Conservation (phyloP, 1,284 basidiomycete genomes). For the Irpex sp. region DNA sequence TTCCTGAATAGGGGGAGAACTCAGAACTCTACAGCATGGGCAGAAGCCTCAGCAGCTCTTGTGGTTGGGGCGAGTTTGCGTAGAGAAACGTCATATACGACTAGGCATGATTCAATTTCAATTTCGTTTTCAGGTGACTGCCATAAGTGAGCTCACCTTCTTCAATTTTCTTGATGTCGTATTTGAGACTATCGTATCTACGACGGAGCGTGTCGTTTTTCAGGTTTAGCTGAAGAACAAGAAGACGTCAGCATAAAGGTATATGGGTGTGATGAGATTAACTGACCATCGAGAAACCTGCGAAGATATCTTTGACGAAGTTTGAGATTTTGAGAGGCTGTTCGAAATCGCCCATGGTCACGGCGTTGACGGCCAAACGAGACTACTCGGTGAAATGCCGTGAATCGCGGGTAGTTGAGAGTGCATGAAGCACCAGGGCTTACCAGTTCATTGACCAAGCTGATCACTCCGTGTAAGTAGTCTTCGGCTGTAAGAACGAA, state of each 20-base stretch:
- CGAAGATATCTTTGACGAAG: constrained; percentile 81
- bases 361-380: constrained; percentile 77
- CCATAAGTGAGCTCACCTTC: constrained; percentile 48
- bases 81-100: constrained; percentile 82
- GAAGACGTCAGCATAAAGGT: not conserved
- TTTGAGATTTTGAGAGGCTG: constrained; percentile 75
- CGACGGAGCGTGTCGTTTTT: constrained; percentile 80
- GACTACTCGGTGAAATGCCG: constrained; percentile 44
- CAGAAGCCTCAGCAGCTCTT: not conserved
- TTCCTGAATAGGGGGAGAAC: too few species aligned
- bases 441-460: constrained; percentile 79
- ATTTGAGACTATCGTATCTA: constrained; percentile 80
- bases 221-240: constrained; percentile 65
- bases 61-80: constrained; percentile 51
- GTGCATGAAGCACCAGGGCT: constrained; percentile 20
- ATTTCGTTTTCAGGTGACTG: not conserved
- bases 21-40: not conserved
- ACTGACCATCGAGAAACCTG: constrained; percentile 77
- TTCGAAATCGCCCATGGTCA: constrained; percentile 79
- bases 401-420: not conserved
- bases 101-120: constrained; percentile 32
- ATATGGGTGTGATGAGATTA: not conserved
- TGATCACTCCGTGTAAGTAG: constrained; percentile 83
- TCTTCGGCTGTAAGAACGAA: constrained; percentile 72
- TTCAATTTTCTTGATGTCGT: constrained; percentile 88